Conservation (phyloP, 2,329 filamentous ascomycete species). For the Rhynchosporium secalis region DNA sequence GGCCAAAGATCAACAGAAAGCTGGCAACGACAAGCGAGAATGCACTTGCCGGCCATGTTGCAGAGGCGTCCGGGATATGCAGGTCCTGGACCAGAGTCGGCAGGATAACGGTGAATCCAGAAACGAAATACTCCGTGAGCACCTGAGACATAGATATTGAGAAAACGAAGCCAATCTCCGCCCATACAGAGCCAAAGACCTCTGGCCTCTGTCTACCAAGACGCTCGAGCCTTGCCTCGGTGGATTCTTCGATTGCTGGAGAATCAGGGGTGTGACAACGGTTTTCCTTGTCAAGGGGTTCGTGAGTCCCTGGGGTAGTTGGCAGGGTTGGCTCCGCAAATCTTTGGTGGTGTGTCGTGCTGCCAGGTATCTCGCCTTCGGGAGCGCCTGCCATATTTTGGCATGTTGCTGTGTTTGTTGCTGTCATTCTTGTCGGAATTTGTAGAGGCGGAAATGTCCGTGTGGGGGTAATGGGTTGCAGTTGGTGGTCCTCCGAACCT, state of each 20-base stretch:
- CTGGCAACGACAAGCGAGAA: constrained; percentile 57
- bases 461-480: neutral
- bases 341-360: constrained; percentile 8
- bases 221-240: constrained; percentile 48
- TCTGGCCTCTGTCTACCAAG: constrained; percentile 58
- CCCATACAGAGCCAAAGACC: constrained; percentile 51
- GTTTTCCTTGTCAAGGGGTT: constrained; percentile 22
- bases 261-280: constrained; percentile 13
- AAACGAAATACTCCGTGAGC: constrained; percentile 64
- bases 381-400: neutral
- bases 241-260: constrained; percentile 34
- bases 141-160: constrained; percentile 60
- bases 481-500: neutral
- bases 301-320: constrained; percentile 12
- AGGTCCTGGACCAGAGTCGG: constrained; percentile 64
- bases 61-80: constrained; percentile 59
- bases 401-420: neutral
- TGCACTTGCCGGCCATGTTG: constrained; percentile 64
- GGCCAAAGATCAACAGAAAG: constrained; percentile 64
- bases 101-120: constrained; percentile 73
- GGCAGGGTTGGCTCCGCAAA: constrained; percentile 14
- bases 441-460: neutral
- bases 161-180: constrained; percentile 60
- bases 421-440: too few relatives aligned
- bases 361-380: neutral